Conservation (phyloP, 345 rosid genomes). For the Mercurialis annua region DNA sequence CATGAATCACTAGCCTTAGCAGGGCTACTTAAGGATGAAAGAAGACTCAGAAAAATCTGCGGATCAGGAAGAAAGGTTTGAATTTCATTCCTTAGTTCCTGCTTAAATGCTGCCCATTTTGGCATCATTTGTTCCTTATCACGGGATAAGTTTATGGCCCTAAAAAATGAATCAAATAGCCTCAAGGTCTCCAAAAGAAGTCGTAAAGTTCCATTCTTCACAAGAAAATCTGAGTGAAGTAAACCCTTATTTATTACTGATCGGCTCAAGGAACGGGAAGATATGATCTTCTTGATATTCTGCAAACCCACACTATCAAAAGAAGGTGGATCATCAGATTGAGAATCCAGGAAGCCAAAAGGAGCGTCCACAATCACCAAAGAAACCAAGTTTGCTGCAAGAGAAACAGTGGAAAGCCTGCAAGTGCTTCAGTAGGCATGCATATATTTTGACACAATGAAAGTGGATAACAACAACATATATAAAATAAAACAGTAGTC, state of each 20-base stretch:
- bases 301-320: conserved; percentile 48
- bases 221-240: conserved; percentile 76
- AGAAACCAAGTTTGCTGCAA: conserved; percentile 74
- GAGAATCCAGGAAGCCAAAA: conserved; percentile 52
- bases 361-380: conserved; percentile 48
- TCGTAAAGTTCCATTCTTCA: conserved; percentile 79
- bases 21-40: conserved; percentile 47
- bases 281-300: conserved; percentile 56
- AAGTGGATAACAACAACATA: conserved; percentile 5
- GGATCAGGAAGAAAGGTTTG: conserved; percentile 71
- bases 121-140: conserved; percentile 28
- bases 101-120: conserved; percentile 47
- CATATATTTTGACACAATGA: conserved; percentile 18
- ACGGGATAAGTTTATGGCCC: conserved; percentile 38
- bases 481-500: conserved; percentile 3
- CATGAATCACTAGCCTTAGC: conserved; percentile 25
- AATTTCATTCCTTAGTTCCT: conserved; percentile 62
- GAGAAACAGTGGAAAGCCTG: conserved; percentile 78
- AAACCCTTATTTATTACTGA: conserved; percentile 74
- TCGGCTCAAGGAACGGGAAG: conserved; percentile 72
- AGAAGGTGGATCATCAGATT: conserved; percentile 37
- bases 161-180: conserved; percentile 58
- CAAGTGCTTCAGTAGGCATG: conserved; percentile 46
- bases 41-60: conserved; percentile 62
- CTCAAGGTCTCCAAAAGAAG: conserved; percentile 73